phyloP scores from a whole-genome alignment of 768 basidiomycete genomes.

The Daedaleopsis sinensis region DNA sequence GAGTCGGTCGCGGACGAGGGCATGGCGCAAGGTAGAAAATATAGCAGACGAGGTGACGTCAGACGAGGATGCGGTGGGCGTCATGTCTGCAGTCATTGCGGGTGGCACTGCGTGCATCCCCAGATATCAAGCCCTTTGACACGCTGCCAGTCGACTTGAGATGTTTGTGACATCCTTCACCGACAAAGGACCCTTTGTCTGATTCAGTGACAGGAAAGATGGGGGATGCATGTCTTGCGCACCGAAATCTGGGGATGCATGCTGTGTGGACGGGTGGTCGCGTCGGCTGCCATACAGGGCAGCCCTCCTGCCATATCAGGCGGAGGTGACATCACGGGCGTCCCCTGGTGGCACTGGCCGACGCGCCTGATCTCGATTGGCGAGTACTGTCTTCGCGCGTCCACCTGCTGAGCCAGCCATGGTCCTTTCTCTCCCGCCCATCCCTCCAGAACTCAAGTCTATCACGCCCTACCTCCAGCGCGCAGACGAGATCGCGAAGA shows the following conservation, averaged over 20 bases:
- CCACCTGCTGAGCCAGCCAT: conserved; percentile 12
- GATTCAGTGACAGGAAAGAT: too few relatives aligned
- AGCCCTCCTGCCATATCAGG: conserved; percentile 4
- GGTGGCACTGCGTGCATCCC: too few relatives aligned
- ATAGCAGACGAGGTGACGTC: conserved; percentile 13
- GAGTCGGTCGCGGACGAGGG: background rate
- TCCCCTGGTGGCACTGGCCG: background rate
- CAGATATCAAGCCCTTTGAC: too few relatives aligned
- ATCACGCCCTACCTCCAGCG: conserved; percentile 85
- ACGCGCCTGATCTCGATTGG: conserved; percentile 13
- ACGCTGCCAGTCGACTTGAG: too few relatives aligned
- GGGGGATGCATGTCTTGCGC: too few relatives aligned
- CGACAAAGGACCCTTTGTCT: too few relatives aligned
- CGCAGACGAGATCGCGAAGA: conserved; percentile 80
- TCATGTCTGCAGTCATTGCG: conserved; percentile 5
- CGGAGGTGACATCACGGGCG: conserved; percentile 18
- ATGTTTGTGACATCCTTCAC: too few relatives aligned
- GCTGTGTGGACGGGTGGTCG: too few relatives aligned
- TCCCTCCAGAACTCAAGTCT: conserved; percentile 63
- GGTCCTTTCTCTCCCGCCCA: conserved; percentile 58
- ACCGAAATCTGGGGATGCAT: too few relatives aligned
- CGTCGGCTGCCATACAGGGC: conserved; percentile 7
- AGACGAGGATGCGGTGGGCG: background rate
- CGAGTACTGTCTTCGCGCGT: background rate
- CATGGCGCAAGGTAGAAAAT: background rate